Base-by-base conservation (phyloP, 1,284 basidiomycete genomes). In the Ceratorhiza oryzae-sativae region DNA sequence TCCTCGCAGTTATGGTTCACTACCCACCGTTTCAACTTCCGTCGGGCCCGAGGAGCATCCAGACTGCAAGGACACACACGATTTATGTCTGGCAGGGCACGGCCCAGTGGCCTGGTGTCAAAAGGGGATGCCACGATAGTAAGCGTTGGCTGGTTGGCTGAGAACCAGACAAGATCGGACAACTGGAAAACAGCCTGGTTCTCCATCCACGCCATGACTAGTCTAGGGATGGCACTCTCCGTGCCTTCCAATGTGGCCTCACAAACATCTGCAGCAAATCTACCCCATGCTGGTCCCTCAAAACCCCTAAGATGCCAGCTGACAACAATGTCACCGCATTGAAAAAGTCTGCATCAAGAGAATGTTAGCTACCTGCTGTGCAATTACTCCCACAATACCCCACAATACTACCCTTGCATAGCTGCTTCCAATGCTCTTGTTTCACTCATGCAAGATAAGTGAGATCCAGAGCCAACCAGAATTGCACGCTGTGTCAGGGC, bases 101-200 rank as follows among this genome's bases (percentile, higher is more conserved):
- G 49, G 8, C 63, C 63, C n/a, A 55, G 25, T 3, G 63, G 63
- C 2, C 51, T 49, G 30, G 2, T 15, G 15, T 15, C n/a, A 39
- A 63, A 63, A 3, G 45, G 32, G 15, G 61, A 63, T 2, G 61
- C 61, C 1, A 63, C 8, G 5, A 63, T 42, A 12, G 45, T 23
- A 5, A 48, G 12, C 6, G 61, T 63, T 4, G 42, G 61, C 15
- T 27, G 12, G 8, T 13, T 5, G 25, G 13, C 5, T 10, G 61
- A 36, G 23, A 63, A 49, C 32, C 42, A 36, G 25, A 63, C 45
- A 20, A 63, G n/a, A 32, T 63, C 42, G 2, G 61, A 46, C n/a
- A n/a, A 46, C 13, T 3, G 9, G 12, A 63, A 30, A 5, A 63
- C n/a, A 4, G 1, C 23, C n/a, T 32, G 8, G 30, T 49, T n/a